Conservation (phyloP, 2,329 filamentous ascomycete species). For the Canariomyces notabilis region DNA sequence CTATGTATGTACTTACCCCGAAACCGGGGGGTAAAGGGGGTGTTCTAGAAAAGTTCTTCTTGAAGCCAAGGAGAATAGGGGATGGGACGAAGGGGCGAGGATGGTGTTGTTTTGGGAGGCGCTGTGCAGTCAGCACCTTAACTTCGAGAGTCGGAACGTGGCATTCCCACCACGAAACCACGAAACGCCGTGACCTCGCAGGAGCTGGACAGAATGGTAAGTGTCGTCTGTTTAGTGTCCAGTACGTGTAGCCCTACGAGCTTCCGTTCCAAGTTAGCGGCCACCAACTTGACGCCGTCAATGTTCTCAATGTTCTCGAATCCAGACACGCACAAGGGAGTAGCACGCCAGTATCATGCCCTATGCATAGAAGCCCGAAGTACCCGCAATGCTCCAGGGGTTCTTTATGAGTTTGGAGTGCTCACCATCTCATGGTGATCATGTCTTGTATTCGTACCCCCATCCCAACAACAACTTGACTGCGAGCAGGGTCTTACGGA, state of each 20-base stretch:
- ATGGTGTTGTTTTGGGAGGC: too few relatives aligned
- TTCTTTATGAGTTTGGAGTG: too few relatives aligned
- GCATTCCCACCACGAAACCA: neutral
- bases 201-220: too few relatives aligned
- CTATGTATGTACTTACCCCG: too few relatives aligned
- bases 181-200: slow-evolving; percentile 2
- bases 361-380: too few relatives aligned
- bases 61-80: neutral
- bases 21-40: too few relatives aligned
- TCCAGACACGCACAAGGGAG: neutral
- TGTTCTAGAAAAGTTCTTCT: neutral
- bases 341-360: neutral
- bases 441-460: neutral
- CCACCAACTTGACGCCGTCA: slow-evolving; percentile 4
- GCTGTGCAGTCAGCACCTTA: slow-evolving; percentile 19
- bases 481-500: neutral
- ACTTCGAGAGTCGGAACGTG: slow-evolving; percentile 5
- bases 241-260: slow-evolving; percentile 11
- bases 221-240: too few relatives aligned
- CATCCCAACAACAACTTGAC: neutral
- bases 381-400: too few relatives aligned
- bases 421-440: too few relatives aligned
- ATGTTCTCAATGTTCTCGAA: neutral
- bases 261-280: slow-evolving; percentile 8
- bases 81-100: too few relatives aligned